These are phyloP conservation scores for Uncinocarpus reesii DNA, from an alignment of 2,329 filamentous ascomycete genomes.

Conservation along the genomic window DNA sequence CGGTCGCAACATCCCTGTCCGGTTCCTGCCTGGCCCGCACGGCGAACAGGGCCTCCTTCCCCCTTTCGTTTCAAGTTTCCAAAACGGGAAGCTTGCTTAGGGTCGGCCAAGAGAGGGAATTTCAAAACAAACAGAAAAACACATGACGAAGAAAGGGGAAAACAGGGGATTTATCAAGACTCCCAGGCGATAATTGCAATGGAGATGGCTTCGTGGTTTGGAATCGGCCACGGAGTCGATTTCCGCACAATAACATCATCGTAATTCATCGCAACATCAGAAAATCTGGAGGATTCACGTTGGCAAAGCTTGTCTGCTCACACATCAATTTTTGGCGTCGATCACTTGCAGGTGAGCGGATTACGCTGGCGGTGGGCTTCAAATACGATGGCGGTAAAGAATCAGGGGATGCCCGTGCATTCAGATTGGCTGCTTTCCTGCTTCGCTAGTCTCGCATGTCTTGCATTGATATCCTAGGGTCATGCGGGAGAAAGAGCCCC, in stretches of 20 bases:
- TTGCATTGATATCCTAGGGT: slow-evolving; percentile 2
- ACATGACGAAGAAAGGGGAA: no score
- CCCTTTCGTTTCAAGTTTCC: slow-evolving; percentile 6
- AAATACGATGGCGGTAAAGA: slow-evolving; percentile 1
- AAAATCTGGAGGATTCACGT: slow-evolving; percentile 7
- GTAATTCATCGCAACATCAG: neutral
- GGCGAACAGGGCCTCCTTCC: neutral
- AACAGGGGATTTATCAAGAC: neutral
- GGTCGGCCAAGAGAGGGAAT: neutral
- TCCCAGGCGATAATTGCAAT: neutral
- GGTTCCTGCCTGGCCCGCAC: neutral
- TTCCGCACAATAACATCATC: neutral
- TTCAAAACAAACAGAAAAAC: slow-evolving; percentile 8
- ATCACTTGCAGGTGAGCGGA: neutral
- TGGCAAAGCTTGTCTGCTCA: slow-evolving; percentile 9
- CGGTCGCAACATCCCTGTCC: no score
- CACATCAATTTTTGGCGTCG: neutral
- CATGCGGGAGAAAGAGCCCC: neutral
- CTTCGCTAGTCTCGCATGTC: slow-evolving; percentile 2
- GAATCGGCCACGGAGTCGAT: neutral
- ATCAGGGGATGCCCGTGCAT: neutral
- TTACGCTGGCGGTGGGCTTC: neutral
- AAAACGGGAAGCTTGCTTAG: neutral
- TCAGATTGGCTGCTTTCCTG: slow-evolving; percentile 1
- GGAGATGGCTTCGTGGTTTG: no score